Conservation (phyloP, 441 rosid species). For the Syzygium malaccense region DNA sequence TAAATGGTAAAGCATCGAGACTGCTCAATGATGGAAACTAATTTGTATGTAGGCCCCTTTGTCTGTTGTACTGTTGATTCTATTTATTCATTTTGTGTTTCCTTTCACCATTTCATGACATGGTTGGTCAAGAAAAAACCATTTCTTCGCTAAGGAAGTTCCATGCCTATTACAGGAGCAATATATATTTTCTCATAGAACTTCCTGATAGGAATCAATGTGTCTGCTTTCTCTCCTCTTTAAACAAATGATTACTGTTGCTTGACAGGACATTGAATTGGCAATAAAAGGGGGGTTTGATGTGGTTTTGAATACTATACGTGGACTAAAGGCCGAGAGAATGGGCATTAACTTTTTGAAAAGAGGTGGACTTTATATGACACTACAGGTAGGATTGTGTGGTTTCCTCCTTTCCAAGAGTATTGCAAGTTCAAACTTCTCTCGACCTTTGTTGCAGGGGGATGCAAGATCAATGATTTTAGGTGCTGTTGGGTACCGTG, state of each 20-base stretch:
- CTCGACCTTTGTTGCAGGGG: slow-evolving; percentile 43
- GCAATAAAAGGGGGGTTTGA: slow-evolving; percentile 82
- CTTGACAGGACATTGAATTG: slow-evolving; percentile 63
- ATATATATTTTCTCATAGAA: background rate
- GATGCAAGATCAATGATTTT: slow-evolving; percentile 79
- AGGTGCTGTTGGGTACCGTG: slow-evolving; percentile 72
- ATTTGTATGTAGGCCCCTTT: background rate
- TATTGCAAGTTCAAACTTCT: background rate
- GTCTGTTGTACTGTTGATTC: background rate
- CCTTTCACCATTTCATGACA: background rate
- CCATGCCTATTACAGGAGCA: background rate
- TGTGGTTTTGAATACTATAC: slow-evolving; percentile 91
- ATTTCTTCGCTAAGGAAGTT: background rate
- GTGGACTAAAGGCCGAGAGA: slow-evolving; percentile 78
- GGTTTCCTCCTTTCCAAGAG: background rate
- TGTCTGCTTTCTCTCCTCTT: background rate
- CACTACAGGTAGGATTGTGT: slow-evolving; percentile 58
- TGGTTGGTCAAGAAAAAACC: background rate
- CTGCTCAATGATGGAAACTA: background rate
- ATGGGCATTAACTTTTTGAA: slow-evolving; percentile 63
- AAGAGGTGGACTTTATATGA: slow-evolving; percentile 91
- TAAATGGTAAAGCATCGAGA: background rate
- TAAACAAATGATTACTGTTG: background rate
- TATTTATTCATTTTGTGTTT: background rate
- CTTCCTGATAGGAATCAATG: background rate